These are phyloP conservation scores for Blastomyces silverae DNA, from an alignment of 2,329 filamentous ascomycete genomes.

Conservation along the genomic window DNA sequence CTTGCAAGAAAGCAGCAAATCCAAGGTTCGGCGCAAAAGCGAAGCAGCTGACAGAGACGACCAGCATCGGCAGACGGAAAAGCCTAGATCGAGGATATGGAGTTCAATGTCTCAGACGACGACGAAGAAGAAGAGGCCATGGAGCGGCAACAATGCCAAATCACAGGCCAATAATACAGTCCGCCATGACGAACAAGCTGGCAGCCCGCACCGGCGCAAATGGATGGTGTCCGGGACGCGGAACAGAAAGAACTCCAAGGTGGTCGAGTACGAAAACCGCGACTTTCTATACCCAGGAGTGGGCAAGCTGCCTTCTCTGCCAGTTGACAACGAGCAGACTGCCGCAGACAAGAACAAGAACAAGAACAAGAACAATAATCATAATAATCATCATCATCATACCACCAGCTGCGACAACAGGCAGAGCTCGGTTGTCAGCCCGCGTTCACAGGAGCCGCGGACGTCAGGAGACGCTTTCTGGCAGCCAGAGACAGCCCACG, in stretches of 20 bases:
- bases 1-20: not conserved
- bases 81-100: conserved; percentile 7
- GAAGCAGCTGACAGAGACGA: not conserved
- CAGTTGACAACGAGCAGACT: not conserved
- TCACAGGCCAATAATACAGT: not conserved
- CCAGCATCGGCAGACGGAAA: not conserved
- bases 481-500: not conserved
- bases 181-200: not conserved
- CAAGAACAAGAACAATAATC: too few species aligned
- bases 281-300: conserved; percentile 14
- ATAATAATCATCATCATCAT: too few species aligned
- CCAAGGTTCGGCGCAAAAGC: not conserved
- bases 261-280: conserved; percentile 4
- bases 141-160: not conserved
- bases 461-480: not conserved
- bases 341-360: not conserved
- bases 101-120: not conserved
- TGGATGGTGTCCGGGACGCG: conserved; percentile 7
- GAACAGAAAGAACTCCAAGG: conserved; percentile 4
- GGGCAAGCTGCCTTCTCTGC: conserved; percentile 7
- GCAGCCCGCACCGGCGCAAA: not conserved
- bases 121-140: not conserved
- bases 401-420: not conserved
- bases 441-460: not conserved
- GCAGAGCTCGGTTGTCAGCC: not conserved